A percentile compares a stretch with the other conserved stretches of the same genome.
Conservation (phyloP, 768 basidiomycete species). For the Rhizopogon roseolus region DNA sequence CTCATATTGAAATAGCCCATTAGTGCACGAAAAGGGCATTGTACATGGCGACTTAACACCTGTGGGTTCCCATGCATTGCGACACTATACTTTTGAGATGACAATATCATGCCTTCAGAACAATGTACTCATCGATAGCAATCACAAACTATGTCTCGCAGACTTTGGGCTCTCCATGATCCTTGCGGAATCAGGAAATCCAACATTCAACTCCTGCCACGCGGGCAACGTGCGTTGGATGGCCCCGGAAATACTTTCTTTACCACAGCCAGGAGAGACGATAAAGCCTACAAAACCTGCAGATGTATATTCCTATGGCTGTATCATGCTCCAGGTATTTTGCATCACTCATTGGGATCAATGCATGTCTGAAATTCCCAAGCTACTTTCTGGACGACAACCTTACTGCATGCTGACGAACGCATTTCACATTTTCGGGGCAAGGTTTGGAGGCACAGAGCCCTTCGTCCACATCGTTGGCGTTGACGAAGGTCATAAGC, state of each 20-base stretch:
- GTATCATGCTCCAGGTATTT: slow-evolving; percentile 23
- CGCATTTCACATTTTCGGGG: background rate
- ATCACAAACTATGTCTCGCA: slow-evolving; percentile 15
- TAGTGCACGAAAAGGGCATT: slow-evolving; percentile 15
- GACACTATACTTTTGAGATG: background rate
- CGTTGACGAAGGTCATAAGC: background rate
- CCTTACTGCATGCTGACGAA: background rate
- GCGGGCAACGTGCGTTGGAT: slow-evolving; percentile 36
- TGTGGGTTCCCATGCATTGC: slow-evolving; percentile 10
- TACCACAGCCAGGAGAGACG: slow-evolving; percentile 6
- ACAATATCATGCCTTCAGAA: slow-evolving; percentile 9
- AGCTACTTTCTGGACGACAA: background rate
- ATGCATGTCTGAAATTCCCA: background rate
- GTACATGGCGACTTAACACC: slow-evolving; percentile 39
- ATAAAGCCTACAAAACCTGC: slow-evolving; percentile 17
- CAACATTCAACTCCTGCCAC: slow-evolving; percentile 11
- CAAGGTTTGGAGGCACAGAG: background rate
- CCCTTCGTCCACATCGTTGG: background rate
- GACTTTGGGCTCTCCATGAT: slow-evolving; percentile 28
- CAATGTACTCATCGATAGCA: slow-evolving; percentile 15
- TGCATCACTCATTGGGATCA: background rate
- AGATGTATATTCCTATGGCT: slow-evolving; percentile 37
- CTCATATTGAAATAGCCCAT: background rate
- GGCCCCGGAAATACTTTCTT: slow-evolving; percentile 30
- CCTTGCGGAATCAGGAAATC: slow-evolving; percentile 3